Conservation (phyloP, 139 green algal genomes). For the Coelastrella sp. region DNA sequence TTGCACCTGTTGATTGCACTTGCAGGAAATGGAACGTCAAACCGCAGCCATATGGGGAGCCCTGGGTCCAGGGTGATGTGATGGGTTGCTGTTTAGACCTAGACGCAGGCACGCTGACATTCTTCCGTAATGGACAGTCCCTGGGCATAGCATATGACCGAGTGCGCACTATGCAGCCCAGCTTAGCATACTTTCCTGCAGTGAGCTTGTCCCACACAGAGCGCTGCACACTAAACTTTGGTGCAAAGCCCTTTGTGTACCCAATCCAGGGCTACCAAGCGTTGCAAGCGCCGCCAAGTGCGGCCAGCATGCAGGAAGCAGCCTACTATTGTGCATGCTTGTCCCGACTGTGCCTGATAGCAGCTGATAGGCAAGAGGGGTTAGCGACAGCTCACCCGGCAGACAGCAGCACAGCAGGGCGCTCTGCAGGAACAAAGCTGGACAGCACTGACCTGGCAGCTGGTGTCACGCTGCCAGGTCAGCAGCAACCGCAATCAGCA, state of each 20-base stretch:
- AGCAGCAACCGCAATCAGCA: neutral
- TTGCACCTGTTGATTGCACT: too few relatives aligned
- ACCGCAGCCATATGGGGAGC: constrained; percentile 82
- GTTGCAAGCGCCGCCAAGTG: constrained; percentile 69
- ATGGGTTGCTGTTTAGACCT: constrained; percentile 92
- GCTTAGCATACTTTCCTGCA: constrained; percentile 89
- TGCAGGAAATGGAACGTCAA: constrained; percentile 83
- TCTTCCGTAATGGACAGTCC: constrained; percentile 85
- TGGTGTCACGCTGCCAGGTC: neutral
- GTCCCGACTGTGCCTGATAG: constrained; percentile 62
- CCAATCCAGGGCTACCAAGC: constrained; percentile 80
- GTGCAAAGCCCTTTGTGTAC: constrained; percentile 78
- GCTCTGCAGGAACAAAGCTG: neutral
- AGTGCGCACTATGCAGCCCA: constrained; percentile 68
- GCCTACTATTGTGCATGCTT: constrained; percentile 75
- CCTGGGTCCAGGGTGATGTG: constrained; percentile 86
- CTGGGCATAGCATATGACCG: constrained; percentile 86
- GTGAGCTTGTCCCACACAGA: constrained; percentile 82
- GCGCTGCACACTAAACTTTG: constrained; percentile 88
- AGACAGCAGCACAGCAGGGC: neutral
- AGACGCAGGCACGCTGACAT: constrained; percentile 77
- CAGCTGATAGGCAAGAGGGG: neutral
- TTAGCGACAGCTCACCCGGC: constrained; percentile 3
- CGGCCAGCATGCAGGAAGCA: neutral
- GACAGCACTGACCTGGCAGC: constrained; percentile 16